Percentiles rank a stretch among this genome's conserved stretches.
Evolutionary conservation across 306 rosid genomes (phyloP).

Genomic region (Lathyrus aphaca): DNA sequence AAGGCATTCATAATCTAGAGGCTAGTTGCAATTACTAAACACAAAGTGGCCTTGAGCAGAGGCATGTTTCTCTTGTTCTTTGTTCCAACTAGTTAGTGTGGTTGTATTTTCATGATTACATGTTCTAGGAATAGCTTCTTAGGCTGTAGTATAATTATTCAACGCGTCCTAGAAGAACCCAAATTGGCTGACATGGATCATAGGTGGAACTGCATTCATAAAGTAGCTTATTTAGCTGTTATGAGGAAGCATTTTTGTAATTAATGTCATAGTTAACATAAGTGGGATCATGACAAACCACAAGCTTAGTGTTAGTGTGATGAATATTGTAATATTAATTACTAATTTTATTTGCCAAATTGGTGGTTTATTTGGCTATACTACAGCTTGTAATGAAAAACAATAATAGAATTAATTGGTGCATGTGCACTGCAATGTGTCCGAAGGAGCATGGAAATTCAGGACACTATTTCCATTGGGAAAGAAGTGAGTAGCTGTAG

Average conservation of each 20-base stretch:
- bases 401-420: conserved; percentile 36
- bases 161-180: conserved; percentile 44
- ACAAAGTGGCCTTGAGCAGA: conserved; percentile 49
- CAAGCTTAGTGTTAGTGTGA: conserved; percentile 25
- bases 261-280: conserved; percentile 33
- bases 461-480: conserved; percentile 32
- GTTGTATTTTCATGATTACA: conserved; percentile 48
- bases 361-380: conserved; percentile 29
- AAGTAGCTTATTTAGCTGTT: conserved; percentile 44
- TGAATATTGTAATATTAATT: not conserved
- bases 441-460: conserved; percentile 39
- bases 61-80: conserved; percentile 53
- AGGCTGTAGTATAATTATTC: conserved; percentile 44
- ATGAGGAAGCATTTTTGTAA: conserved; percentile 28
- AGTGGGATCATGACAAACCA: conserved; percentile 43
- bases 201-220: conserved; percentile 41
- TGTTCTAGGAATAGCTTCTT: conserved; percentile 41
- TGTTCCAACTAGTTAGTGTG: conserved; percentile 49
- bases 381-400: conserved; percentile 44
- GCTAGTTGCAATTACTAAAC: conserved; percentile 48
- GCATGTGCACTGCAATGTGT: conserved; percentile 46
- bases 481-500: conserved; percentile 20
- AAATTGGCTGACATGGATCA: conserved; percentile 44
- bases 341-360: conserved; percentile 28
- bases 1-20: conserved; percentile 25